Percentiles rank a stretch among this genome's conserved stretches.
Evolutionary conservation across 306 rosid genomes (phyloP).

Genomic region (Glycine soja): DNA sequence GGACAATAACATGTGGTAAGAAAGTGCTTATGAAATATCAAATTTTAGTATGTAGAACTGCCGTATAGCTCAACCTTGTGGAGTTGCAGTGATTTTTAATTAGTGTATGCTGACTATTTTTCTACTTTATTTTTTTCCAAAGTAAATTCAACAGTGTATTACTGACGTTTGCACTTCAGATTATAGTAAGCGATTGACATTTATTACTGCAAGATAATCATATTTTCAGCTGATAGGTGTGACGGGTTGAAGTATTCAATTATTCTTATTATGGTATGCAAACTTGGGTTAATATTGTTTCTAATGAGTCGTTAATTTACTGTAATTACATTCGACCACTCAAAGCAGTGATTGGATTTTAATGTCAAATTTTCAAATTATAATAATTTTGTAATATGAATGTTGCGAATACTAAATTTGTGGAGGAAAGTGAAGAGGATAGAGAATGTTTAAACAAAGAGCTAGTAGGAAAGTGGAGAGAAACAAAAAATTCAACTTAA

Average conservation of each 20-base stretch:
- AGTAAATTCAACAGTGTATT: background rate
- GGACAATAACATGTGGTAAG: conserved; percentile 68
- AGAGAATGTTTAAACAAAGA: no score
- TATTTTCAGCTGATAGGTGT: conserved; percentile 21
- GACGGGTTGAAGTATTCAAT: conserved; percentile 18
- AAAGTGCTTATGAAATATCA: conserved; percentile 30
- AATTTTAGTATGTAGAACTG: background rate
- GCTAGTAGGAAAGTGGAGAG: no score
- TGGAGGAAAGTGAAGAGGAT: no score
- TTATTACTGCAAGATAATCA: conserved; percentile 27
- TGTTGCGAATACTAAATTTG: no score
- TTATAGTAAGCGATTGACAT: conserved; percentile 6
- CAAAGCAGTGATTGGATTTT: conserved; percentile 22
- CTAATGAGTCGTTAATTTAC: background rate
- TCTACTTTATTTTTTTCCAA: background rate
- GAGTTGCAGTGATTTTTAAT: conserved; percentile 12
- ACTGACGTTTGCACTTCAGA: background rate
- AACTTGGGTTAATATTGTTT: background rate
- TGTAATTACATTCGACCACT: background rate
- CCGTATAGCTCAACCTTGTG: conserved; percentile 22
- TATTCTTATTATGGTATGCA: background rate
- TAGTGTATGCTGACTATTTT: background rate
- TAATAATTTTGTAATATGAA: background rate
- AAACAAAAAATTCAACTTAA: no score
- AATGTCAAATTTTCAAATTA: background rate